Evolutionary conservation across 345 rosid species (phyloP).

Genomic region (Eucalyptus polyanthemos): DNA sequence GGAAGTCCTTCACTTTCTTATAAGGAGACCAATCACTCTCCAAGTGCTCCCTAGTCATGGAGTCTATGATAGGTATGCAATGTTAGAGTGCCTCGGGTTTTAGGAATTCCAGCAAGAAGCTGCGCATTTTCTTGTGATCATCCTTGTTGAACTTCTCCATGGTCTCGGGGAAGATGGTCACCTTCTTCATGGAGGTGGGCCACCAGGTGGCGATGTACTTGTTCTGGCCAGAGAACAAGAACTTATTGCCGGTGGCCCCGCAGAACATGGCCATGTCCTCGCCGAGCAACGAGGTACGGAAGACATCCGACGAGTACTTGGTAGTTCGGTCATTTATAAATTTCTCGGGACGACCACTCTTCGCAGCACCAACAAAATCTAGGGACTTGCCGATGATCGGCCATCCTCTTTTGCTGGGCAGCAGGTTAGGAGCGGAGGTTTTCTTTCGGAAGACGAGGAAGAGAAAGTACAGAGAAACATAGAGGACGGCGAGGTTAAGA

Average conservation of each 20-base stretch:
- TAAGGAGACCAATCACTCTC: background rate
- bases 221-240: background rate
- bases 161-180: background rate
- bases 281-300: background rate
- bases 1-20: background rate
- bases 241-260: background rate
- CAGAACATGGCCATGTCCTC: background rate
- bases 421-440: background rate
- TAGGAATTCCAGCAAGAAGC: background rate
- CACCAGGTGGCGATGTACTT: background rate
- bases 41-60: background rate
- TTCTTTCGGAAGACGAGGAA: background rate
- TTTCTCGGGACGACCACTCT: background rate
- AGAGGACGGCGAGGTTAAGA: background rate
- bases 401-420: background rate
- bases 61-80: background rate
- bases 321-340: background rate
- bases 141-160: background rate
- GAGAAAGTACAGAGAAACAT: background rate
- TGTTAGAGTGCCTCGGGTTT: background rate
- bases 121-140: background rate
- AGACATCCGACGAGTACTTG: background rate
- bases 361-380: background rate
- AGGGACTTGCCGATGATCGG: background rate
- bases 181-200: background rate